Evolutionary conservation across 108 stramenopile genomes (phyloP), one percentile per base, ranked within the genome.

Genomic region (Nitzschia sp.): DNA sequence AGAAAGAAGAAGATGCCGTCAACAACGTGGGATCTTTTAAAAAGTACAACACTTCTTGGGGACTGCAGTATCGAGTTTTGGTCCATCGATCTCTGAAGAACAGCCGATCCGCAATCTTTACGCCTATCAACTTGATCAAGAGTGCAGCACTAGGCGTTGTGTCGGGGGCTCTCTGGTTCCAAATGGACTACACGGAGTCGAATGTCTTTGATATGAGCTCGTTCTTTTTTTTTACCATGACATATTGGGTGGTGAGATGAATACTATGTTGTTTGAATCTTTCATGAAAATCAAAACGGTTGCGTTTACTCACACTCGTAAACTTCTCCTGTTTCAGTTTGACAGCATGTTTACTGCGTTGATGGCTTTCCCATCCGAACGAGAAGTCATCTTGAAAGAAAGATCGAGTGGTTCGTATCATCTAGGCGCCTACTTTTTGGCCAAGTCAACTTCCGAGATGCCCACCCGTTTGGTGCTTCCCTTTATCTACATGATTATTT

Each of bases 401-500:
- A 57, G 89, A 19, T 60, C 80, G 23, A 72, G 75, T 63, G 87
- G 80, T 25, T 68, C 80, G 26, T 93, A 90, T 47, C 77, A 68
- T 22, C 68, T 93, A 6, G 80, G 82, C 50, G 85, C 89, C 0
- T 93, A 93, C 66, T 90, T 93, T 63, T 47, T 89, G 60, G 84
- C 85, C 50, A 89, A 89, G 46, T 86, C 88, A 0, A 80, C 80
- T 6, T 80, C 72, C 38, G 84, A 90, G 59, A 77, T 82, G 19
- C 86, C 86, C 21, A 71, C 77, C 1, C 66, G 85, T 9, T 33
- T 90, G 1, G 55, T 70, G 6, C 68, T 90, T 33, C 89, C 89
- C 2, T 64, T 72, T 22, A 74, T 85, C 29, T 90, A 85, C 71
- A 79, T 83, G 82, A 53, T 66, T 8, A 80, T 88, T 21, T 79